A percentile compares a stretch with the other conserved stretches of the same genome.
phyloP scores from a whole-genome alignment of 345 rosid genomes.

The Balakata baccata region DNA sequence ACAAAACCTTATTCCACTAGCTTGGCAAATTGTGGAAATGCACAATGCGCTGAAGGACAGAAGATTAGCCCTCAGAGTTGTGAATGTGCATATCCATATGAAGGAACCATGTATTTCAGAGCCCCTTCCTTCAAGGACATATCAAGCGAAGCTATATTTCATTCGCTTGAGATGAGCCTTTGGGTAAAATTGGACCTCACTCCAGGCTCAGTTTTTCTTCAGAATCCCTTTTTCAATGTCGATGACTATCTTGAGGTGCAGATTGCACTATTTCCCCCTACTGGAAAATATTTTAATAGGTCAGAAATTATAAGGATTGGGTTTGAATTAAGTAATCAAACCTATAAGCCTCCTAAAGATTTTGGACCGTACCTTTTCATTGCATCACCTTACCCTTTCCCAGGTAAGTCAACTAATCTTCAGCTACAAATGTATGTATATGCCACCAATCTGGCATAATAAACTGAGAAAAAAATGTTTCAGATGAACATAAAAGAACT shows the following conservation, averaged over 20 bases:
- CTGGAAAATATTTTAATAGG: conserved; percentile 57
- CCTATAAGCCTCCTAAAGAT: conserved; percentile 70
- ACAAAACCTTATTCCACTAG: conserved; percentile 69
- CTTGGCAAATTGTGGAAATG: conserved; percentile 65
- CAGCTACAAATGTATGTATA: not conserved
- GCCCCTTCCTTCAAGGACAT: conserved; percentile 71
- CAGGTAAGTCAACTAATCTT: conserved; percentile 46
- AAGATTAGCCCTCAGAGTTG: conserved; percentile 92
- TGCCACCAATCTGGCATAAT: not conserved
- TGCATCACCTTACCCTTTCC: conserved; percentile 81
- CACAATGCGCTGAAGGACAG: conserved; percentile 57
- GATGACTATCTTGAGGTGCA: conserved; percentile 90
- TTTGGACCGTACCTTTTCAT: conserved; percentile 89
- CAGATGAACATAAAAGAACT: conserved; percentile 45
- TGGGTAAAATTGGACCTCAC: conserved; percentile 67
- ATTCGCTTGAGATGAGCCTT: conserved; percentile 71
- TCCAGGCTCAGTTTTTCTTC: conserved; percentile 79
- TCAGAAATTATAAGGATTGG: conserved; percentile 67
- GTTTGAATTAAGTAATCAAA: conserved; percentile 77
- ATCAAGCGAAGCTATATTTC: conserved; percentile 57
- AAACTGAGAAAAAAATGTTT: conserved; percentile 18
- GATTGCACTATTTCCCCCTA: conserved; percentile 67
- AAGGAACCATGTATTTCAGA: conserved; percentile 81
- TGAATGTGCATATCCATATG: conserved; percentile 79
- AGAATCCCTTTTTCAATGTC: conserved; percentile 73